Conservation (phyloP, 2,329 filamentous ascomycete species). For the Calonectria hawksworthii region DNA sequence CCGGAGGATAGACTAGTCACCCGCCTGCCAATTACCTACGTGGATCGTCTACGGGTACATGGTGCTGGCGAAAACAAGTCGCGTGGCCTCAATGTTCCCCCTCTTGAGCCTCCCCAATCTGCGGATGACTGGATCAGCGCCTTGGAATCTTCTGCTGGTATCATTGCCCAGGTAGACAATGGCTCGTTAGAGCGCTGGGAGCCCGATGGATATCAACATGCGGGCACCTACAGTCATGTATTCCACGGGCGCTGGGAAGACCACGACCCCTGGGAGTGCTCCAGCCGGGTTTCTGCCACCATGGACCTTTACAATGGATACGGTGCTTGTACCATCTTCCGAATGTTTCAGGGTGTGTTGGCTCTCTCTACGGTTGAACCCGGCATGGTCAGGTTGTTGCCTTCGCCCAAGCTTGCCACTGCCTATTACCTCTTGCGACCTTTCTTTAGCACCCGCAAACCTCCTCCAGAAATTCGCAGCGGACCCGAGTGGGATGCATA, state of each 20-base stretch:
- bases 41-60: constrained; percentile 77
- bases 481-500: constrained; percentile 65
- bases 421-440: constrained; percentile 80
- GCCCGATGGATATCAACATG: constrained; percentile 73
- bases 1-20: constrained; percentile 70
- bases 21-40: constrained; percentile 75
- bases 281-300: constrained; percentile 66
- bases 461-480: constrained; percentile 55
- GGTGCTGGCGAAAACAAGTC: constrained; percentile 55
- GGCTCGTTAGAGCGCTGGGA: constrained; percentile 82
- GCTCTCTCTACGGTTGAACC: constrained; percentile 71
- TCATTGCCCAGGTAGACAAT: constrained; percentile 78
- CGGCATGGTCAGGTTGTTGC: constrained; percentile 78
- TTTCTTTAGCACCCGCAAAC: constrained; percentile 64
- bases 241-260: constrained; percentile 69
- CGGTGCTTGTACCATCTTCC: constrained; percentile 70
- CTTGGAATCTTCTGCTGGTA: constrained; percentile 60
- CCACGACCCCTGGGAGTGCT: constrained; percentile 69
- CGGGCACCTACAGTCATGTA: constrained; percentile 68
- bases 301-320: constrained; percentile 71
- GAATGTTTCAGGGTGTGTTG: constrained; percentile 71
- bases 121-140: constrained; percentile 56
- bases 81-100: constrained; percentile 37
- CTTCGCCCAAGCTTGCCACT: constrained; percentile 81
- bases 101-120: constrained; percentile 47